Base-by-base conservation (phyloP, 2,329 filamentous ascomycete species). In the Hymenoscyphus repandus region DNA sequence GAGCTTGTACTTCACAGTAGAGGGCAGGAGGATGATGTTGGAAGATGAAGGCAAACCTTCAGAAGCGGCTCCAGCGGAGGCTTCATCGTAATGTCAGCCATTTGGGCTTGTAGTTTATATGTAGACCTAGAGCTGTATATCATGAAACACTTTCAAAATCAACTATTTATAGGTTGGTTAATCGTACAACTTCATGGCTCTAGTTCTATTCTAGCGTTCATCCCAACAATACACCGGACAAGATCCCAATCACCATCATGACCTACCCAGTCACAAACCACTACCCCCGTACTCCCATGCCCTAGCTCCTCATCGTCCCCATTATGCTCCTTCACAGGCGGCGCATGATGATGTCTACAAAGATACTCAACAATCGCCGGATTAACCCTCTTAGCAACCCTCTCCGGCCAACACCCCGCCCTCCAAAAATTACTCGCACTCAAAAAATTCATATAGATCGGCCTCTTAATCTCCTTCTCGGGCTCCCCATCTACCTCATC, bases 351-450 rank as follows among this genome's bases (percentile, higher is more conserved):
- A 11, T 69, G 70, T 57, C 73, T 69, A 64, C 81, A 85, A 27
- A 85, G 68, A 64, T 83, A 81, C 61, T 83, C 79, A 51, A 83
- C 66, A 48, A 83, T 78, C 1, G 85, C 83, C 15, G 91, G 88
- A 72, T 97, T 97, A 44, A 96, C 77, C 71, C 87, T 89, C 17
- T 82, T 85, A 1, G 93, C 92, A 66, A 99, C 89, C 64, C 81
- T 85, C 69, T 96, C 91, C 0, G 93, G 93, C 93, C 93, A 99
- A 69, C 90, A 96, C 49, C 81, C 83, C 1, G 85, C 76, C 58
- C 89, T 91, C 83, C 92, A 97, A 73, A 97, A 97, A 72, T 96
- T 96, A 68, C 86, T 92, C 1, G 86, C 93, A 59, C 79, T 90
- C 55, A 96, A 69, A 66, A 96, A 97, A 69, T 97, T 99, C 69